These are phyloP conservation scores for Agastache rugosa DNA, from an alignment of 257 asterid species.

Conservation along the genomic window DNA sequence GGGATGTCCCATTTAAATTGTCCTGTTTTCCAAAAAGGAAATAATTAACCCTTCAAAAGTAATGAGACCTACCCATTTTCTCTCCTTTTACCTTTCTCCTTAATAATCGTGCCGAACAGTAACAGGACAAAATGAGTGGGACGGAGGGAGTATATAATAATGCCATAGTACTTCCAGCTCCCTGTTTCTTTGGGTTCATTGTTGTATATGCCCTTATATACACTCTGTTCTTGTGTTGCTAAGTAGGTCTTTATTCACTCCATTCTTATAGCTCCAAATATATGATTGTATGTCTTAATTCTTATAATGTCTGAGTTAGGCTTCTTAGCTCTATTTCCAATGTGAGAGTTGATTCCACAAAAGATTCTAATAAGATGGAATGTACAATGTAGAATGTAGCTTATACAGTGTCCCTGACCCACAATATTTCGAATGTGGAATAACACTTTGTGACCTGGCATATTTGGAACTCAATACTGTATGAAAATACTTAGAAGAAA, in stretches of 20 bases:
- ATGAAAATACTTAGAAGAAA: not conserved
- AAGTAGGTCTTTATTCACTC: constrained; percentile 16
- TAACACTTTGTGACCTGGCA: constrained; percentile 1
- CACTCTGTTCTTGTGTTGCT: not conserved
- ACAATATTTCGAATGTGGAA: not conserved
- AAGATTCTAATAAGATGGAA: not conserved
- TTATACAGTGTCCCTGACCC: not conserved
- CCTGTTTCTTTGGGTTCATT: constrained; percentile 15
- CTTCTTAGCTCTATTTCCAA: constrained; percentile 13
- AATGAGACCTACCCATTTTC: no score
- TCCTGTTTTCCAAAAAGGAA: no score
- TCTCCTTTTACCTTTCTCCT: no score
- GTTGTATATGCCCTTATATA: constrained; percentile 19
- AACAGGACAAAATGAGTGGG: no score
- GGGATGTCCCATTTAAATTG: no score
- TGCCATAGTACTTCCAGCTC: not conserved
- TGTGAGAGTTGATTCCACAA: not conserved
- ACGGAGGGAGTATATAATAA: no score
- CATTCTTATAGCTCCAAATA: not conserved
- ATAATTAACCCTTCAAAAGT: no score
- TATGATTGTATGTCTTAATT: not conserved
- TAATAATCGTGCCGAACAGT: no score
- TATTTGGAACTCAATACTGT: not conserved
- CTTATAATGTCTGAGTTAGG: constrained; percentile 7
- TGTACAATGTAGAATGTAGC: not conserved